Conservation (phyloP, 1,284 basidiomycete species). For the Irpex sp. region DNA sequence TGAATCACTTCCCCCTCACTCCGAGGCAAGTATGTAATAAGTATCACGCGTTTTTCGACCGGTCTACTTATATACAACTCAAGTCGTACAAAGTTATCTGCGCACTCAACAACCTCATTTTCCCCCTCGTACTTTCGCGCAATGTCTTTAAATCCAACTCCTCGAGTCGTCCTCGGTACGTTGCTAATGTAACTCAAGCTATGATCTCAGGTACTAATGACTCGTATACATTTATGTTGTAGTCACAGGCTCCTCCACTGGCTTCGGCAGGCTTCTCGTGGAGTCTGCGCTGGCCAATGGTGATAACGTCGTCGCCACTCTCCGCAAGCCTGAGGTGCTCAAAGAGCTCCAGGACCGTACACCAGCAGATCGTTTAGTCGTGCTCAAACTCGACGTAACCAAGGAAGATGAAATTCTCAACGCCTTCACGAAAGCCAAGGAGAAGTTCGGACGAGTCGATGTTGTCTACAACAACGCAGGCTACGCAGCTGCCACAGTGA, state of each 20-base stretch:
- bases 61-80: no score
- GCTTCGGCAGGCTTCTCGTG: constrained; percentile 26
- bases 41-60: no score
- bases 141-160: no score
- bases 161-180: no score
- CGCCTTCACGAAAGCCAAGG: constrained; percentile 32
- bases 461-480: constrained; percentile 44
- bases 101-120: no score
- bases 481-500: constrained; percentile 25
- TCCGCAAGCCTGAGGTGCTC: constrained; percentile 25
- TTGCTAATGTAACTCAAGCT: no score
- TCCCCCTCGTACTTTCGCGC: no score
- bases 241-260: constrained; percentile 31
- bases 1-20: no score
- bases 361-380: constrained; percentile 26
- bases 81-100: no score
- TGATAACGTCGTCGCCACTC: constrained; percentile 29
- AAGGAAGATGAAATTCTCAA: constrained; percentile 23
- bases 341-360: constrained; percentile 18
- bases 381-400: constrained; percentile 37
- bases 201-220: neutral
- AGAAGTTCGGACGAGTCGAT: constrained; percentile 37
- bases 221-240: constrained; percentile 5
- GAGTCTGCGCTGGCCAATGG: constrained; percentile 25
- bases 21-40: no score